Evolutionary conservation across 2,329 filamentous ascomycete genomes (phyloP).

Genomic region (Daldinia sp.): DNA sequence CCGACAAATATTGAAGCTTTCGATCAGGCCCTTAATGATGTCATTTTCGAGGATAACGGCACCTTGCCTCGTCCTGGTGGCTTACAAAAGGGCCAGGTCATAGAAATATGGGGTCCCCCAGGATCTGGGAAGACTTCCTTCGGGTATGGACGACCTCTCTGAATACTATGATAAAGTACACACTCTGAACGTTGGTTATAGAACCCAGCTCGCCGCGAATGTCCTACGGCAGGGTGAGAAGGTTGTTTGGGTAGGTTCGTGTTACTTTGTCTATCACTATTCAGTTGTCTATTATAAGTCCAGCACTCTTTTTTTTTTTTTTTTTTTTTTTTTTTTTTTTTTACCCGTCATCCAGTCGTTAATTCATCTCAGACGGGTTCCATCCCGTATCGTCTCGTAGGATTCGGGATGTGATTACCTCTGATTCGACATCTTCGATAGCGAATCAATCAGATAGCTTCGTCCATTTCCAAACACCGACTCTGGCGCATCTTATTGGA

Average conservation of each 20-base stretch:
- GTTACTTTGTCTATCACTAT: constrained; percentile 8
- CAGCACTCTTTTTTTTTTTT: not conserved
- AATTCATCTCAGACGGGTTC: constrained; percentile 52
- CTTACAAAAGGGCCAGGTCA: constrained; percentile 77
- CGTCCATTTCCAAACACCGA: constrained; percentile 61
- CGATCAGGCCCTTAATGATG: constrained; percentile 57
- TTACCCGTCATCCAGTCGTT: constrained; percentile 20
- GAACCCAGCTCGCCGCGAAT: constrained; percentile 73
- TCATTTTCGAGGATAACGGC: constrained; percentile 24
- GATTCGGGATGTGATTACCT: constrained; percentile 44
- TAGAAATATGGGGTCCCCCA: constrained; percentile 87
- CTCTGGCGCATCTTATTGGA: constrained; percentile 77
- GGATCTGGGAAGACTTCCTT: constrained; percentile 86
- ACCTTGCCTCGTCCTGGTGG: constrained; percentile 56
- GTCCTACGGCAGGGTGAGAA: constrained; percentile 66
- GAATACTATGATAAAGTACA: not conserved
- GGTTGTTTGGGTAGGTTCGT: constrained; percentile 81
- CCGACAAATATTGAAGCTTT: constrained; percentile 64
- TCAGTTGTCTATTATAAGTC: constrained; percentile 14
- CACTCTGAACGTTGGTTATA: constrained; percentile 49
- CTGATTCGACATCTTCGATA: constrained; percentile 11
- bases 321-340: not conserved
- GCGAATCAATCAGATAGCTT: constrained; percentile 47
- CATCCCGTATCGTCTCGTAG: constrained; percentile 53
- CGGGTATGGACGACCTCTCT: constrained; percentile 63